These are phyloP conservation scores for Mycena filopes DNA, from an alignment of 768 basidiomycete genomes.

Conservation along the genomic window DNA sequence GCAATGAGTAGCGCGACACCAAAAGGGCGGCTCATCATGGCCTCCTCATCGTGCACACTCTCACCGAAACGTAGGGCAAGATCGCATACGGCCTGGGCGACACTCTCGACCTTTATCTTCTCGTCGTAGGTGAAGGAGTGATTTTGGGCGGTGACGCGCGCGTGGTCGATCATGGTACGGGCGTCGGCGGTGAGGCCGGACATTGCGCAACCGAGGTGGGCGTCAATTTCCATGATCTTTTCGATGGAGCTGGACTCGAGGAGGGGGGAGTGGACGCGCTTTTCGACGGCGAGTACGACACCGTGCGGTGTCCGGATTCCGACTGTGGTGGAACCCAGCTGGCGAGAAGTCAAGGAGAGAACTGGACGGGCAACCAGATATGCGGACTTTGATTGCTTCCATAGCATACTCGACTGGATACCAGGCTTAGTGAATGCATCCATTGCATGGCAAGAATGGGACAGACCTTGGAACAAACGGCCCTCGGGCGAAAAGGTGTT, in stretches of 20 bases:
- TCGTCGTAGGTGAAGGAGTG: conserved; percentile 98
- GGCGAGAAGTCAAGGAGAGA: conserved; percentile 24
- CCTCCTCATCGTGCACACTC: conserved; percentile 98
- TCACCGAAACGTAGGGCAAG: conserved; percentile 96
- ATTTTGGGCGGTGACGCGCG: conserved; percentile 94
- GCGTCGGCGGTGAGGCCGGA: conserved; percentile 97
- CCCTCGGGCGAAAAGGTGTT: conserved; percentile 99
- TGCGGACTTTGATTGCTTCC: conserved; percentile 92
- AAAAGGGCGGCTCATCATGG: conserved; percentile 99
- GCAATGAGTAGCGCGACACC: conserved; percentile 97
- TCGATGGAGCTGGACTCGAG: conserved; percentile 96
- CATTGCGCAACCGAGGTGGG: conserved; percentile 98
- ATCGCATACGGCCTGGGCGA: conserved; percentile 98
- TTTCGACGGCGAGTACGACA: conserved; percentile 95
- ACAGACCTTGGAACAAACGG: conserved; percentile 94
- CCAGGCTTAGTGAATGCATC: conserved; percentile 32
- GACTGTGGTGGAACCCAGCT: conserved; percentile 98
- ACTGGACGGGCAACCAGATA: background rate
- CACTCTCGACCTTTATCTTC: conserved; percentile 96
- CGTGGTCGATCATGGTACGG: conserved; percentile 99
- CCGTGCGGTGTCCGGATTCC: conserved; percentile 93
- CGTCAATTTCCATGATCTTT: conserved; percentile 99
- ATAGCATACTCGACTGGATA: conserved; percentile 96
- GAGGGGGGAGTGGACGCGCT: conserved; percentile 96
- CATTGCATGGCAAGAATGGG: conserved; percentile 5